A percentile compares a stretch with the other conserved stretches of the same genome.
Conservation (phyloP, 2,329 filamentous ascomycete genomes). For the Ceratocystis variospora region DNA sequence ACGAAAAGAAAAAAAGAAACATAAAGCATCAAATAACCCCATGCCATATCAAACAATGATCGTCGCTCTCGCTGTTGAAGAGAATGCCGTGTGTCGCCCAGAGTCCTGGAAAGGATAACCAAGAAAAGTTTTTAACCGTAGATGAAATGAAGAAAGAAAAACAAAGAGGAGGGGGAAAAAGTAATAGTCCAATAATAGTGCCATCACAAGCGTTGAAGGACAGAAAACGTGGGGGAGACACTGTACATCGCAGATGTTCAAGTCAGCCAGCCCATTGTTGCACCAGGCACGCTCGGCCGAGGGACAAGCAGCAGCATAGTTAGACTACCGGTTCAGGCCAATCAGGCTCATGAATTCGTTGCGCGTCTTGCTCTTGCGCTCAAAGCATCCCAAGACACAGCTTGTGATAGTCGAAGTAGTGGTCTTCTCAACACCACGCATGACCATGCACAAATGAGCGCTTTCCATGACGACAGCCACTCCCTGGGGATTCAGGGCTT, state of each 20-base stretch:
- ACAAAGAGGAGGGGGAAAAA: neutral
- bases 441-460: slow-evolving; percentile 94
- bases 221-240: neutral
- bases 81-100: slow-evolving; percentile 18
- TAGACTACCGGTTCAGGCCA: slow-evolving; percentile 38
- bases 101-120: slow-evolving; percentile 9
- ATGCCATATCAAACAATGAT: slow-evolving; percentile 18
- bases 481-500: slow-evolving; percentile 83
- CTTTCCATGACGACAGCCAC: slow-evolving; percentile 97
- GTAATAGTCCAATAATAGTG: neutral
- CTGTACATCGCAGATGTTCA: neutral
- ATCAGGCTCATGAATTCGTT: slow-evolving; percentile 87
- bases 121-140: slow-evolving; percentile 9
- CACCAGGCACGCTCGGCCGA: neutral
- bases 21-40: neutral
- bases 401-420: slow-evolving; percentile 79
- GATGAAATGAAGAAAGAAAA: slow-evolving; percentile 10
- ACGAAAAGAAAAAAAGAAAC: neutral
- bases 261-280: neutral
- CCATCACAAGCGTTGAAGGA: slow-evolving; percentile 5
- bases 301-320: neutral
- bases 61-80: slow-evolving; percentile 20
- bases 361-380: slow-evolving; percentile 79
- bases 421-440: slow-evolving; percentile 95
- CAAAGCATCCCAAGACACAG: slow-evolving; percentile 94